Conservation (phyloP, 169 alveolate genomes). For the Besnoitia besnoiti region DNA sequence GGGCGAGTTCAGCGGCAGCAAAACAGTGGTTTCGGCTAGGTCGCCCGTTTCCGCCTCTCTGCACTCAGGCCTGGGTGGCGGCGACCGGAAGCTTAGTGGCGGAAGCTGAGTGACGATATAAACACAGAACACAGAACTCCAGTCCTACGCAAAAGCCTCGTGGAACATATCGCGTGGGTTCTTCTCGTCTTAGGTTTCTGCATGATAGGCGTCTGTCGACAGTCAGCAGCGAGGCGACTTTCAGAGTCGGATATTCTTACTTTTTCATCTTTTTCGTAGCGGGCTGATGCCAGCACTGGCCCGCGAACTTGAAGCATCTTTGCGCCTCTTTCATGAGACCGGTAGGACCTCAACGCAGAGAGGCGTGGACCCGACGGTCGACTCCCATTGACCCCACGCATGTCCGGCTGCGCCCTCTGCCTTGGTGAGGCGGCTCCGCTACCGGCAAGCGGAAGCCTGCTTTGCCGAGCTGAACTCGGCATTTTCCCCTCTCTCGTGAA, state of each 20-base stretch:
- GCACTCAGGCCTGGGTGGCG: not conserved
- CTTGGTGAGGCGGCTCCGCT: not conserved
- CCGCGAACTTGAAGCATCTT: not conserved
- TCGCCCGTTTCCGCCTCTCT: not conserved
- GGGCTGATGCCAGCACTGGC: slow-evolving; percentile 8
- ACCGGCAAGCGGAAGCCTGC: not conserved
- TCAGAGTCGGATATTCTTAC: too few relatives aligned
- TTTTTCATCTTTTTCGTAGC: slow-evolving; percentile 8
- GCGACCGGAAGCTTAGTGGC: not conserved
- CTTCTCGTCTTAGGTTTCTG: too few relatives aligned
- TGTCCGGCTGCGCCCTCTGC: not conserved
- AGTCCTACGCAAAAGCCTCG: too few relatives aligned
- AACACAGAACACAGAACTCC: too few relatives aligned
- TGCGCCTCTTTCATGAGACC: not conserved
- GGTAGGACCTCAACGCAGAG: not conserved
- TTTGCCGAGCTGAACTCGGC: not conserved
- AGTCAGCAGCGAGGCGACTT: too few relatives aligned
- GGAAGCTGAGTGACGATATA: too few relatives aligned
- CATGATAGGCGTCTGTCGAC: too few relatives aligned
- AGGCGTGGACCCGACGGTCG: not conserved
- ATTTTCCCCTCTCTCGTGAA: not conserved
- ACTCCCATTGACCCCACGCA: not conserved
- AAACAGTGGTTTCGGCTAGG: not conserved
- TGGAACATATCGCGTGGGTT: too few relatives aligned
- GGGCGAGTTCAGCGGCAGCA: not conserved